These are phyloP conservation scores for Rhynchosporium graminicola DNA, from an alignment of 2,329 filamentous ascomycete genomes.

Conservation along the genomic window DNA sequence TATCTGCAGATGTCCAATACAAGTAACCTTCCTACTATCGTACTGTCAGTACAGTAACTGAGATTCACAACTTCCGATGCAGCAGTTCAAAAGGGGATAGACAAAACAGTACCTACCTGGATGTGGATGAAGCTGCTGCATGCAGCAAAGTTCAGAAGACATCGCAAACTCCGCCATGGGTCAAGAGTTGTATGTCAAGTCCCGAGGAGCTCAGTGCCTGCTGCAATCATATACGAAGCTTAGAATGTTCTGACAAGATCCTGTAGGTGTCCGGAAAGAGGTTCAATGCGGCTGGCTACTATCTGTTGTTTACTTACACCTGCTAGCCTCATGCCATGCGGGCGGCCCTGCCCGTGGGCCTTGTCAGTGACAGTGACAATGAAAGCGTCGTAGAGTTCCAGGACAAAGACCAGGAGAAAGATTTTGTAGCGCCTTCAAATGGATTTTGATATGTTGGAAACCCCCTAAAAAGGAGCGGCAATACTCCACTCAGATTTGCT, in stretches of 20 bases:
- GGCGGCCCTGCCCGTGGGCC: not conserved
- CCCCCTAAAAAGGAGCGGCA: not conserved
- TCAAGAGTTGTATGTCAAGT: slow-evolving; percentile 1
- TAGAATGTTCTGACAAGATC: slow-evolving; percentile 16
- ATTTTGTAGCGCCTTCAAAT: no score
- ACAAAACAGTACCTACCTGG: not conserved
- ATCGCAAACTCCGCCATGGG: slow-evolving; percentile 1
- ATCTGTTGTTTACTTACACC: not conserved
- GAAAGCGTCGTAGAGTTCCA: no score
- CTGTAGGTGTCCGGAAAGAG: slow-evolving; percentile 16
- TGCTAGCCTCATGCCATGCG: not conserved
- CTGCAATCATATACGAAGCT: slow-evolving; percentile 8
- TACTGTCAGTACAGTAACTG: no score
- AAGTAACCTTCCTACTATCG: not conserved
- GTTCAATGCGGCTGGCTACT: not conserved
- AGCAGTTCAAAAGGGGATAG: slow-evolving; percentile 2
- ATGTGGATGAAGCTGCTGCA: not conserved
- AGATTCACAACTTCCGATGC: not conserved
- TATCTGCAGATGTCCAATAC: not conserved
- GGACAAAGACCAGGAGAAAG: no score
- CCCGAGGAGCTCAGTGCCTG: slow-evolving; percentile 3
- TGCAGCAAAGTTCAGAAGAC: not conserved
- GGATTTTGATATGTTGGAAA: not conserved
- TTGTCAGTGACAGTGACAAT: not conserved
- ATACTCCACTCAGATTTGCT: not conserved